Conservation (phyloP, 2,329 filamentous ascomycete genomes). For the Graphium sp. region DNA sequence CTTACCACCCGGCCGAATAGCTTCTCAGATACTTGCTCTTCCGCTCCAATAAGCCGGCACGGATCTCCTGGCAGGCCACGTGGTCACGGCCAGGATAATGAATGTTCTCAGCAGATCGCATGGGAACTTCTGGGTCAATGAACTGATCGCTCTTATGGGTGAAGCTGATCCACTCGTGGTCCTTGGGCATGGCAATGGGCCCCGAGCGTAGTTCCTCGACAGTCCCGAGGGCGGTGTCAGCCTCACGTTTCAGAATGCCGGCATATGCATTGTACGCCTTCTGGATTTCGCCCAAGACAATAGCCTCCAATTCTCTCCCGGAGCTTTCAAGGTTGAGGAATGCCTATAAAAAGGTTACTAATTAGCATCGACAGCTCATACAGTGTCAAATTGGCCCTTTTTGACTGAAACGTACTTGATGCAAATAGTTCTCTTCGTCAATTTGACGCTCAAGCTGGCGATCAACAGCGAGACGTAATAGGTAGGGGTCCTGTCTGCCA, state of each 20-base stretch:
- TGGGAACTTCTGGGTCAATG: constrained; percentile 65
- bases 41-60: constrained; percentile 80
- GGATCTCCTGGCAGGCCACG: constrained; percentile 64
- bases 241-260: constrained; percentile 79
- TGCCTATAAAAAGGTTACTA: constrained; percentile 38
- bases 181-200: constrained; percentile 84
- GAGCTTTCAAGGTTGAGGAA: constrained; percentile 91
- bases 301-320: constrained; percentile 85
- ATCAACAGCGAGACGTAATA: constrained; percentile 73
- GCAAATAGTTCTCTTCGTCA: constrained; percentile 93
- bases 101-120: constrained; percentile 67
- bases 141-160: constrained; percentile 70
- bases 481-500: constrained; percentile 83
- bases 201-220: constrained; percentile 71
- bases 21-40: constrained; percentile 99
- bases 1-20: constrained; percentile 86
- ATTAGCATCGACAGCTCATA: constrained; percentile 1
- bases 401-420: constrained; percentile 46
- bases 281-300: constrained; percentile 93
- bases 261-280: constrained; percentile 94
- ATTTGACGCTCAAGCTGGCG: constrained; percentile 83
- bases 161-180: constrained; percentile 78
- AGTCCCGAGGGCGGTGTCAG: constrained; percentile 61
- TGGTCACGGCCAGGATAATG: constrained; percentile 84
- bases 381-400: neutral